phyloP scores from a whole-genome alignment of 768 basidiomycete species.

The Serendipita indica region DNA sequence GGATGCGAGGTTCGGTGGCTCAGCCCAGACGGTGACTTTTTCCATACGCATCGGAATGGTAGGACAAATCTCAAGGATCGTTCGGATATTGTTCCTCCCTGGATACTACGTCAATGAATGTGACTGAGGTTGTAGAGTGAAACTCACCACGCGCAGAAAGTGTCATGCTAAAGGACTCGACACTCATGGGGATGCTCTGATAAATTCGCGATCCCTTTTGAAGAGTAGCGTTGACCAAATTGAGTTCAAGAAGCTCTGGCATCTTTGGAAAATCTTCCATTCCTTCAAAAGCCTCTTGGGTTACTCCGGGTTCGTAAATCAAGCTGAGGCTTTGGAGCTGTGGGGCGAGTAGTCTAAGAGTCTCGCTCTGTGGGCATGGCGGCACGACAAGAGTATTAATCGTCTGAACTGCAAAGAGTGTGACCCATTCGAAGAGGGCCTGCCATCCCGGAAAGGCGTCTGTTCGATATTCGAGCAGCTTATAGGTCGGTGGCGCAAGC shows the following conservation, averaged over 20 bases:
- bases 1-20: neutral
- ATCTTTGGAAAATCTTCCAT: neutral
- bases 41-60: constrained; percentile 7
- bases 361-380: neutral
- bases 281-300: neutral
- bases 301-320: neutral
- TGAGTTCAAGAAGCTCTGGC: constrained; percentile 1
- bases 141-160: neutral
- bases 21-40: neutral
- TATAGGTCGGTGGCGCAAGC: neutral
- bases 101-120: neutral
- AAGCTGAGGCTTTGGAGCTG: neutral
- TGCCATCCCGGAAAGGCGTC: neutral
- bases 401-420: neutral
- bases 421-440: constrained; percentile 1
- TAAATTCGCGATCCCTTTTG: neutral
- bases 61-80: neutral
- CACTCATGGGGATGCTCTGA: neutral
- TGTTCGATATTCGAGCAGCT: constrained; percentile 2
- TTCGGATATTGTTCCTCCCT: neutral
- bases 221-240: neutral
- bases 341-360: neutral
- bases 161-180: neutral
- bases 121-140: no score
- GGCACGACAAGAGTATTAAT: neutral